phyloP scores from a whole-genome alignment of 2,329 filamentous ascomycete genomes.

The Xylaria sp. region DNA sequence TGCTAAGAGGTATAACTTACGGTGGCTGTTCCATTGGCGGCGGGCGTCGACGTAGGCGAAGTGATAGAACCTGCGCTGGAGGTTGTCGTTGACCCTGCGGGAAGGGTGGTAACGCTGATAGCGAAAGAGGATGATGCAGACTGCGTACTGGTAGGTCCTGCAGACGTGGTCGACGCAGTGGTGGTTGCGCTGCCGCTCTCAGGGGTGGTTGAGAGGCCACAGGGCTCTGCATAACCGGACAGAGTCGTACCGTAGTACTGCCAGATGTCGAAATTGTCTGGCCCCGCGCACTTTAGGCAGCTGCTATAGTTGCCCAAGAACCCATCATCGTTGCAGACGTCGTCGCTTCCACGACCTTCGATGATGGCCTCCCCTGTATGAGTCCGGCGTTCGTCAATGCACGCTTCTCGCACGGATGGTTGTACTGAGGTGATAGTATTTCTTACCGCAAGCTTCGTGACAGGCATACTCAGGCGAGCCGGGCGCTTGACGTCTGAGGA shows the following conservation, averaged over 20 bases:
- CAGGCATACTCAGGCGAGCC: slow-evolving; percentile 21
- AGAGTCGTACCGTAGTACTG: slow-evolving; percentile 21
- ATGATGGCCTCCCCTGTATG: slow-evolving; percentile 20
- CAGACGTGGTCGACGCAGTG: neutral
- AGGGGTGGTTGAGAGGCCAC: slow-evolving; percentile 22
- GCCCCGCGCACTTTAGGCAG: slow-evolving; percentile 27
- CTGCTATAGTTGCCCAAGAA: slow-evolving; percentile 20
- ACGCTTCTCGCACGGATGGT: neutral
- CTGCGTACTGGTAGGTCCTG: slow-evolving; percentile 3
- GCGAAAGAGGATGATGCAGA: slow-evolving; percentile 1
- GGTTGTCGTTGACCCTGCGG: neutral
- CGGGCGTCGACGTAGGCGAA: neutral
- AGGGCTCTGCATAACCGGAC: slow-evolving; percentile 17
- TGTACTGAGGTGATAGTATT: neutral
- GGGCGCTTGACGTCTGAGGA: slow-evolving; percentile 18
- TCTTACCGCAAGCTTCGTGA: slow-evolving; percentile 24
- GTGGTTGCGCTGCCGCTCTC: neutral
- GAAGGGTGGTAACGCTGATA: neutral
- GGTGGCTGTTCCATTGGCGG: slow-evolving; percentile 5
- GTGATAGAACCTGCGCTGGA: neutral
- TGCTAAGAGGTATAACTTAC: slow-evolving; percentile 7
- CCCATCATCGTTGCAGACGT: slow-evolving; percentile 22
- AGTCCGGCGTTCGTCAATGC: neutral
- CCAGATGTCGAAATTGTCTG: slow-evolving; percentile 27
- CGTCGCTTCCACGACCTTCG: slow-evolving; percentile 12